Evolutionary conservation across 805 yeast genomes (phyloP), one percentile per base, ranked within the genome.

Genomic region (Ogataea methanolica): DNA sequence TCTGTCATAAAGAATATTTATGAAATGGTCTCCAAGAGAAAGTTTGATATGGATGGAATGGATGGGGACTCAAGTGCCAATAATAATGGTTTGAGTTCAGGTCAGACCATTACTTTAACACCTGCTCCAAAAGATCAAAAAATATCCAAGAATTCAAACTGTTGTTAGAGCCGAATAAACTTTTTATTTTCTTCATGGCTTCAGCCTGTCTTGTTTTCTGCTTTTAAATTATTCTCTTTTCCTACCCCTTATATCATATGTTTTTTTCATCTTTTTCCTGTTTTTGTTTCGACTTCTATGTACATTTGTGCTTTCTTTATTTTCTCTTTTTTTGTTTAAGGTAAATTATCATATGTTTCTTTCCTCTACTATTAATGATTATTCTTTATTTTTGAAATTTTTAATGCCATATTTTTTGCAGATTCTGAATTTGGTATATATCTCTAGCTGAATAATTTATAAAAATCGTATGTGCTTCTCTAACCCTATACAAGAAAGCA

Each of bases 21-120:
- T 69, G 96, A 92, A 64, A 85, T 89, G 95, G 87, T 92, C 60
- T 79, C 92, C 52, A 86, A 91, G 67, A 96, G 90, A 69, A 96
- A 89, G 71, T 83, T 89, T 52, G 96, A 92, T 63, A 79, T 88
- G 64, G 86, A 87, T 53, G 96, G 88, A 58, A 75, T 76, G 55
- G 80, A 78, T 44, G 34, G 57, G 7, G 46, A 46, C 16, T 29
- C 33, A 14, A 50, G 54, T 11, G 54, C 51, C 37, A 53, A 52
- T 42, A 70, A 76, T 54, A 82, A 79, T 61, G 90, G 92, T 48
- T 52, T 62, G 26, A 80, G 86, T 41, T 39, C 42, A 8, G 97
- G 97, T 22, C 96, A 92, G 56, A 90, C 97, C 23, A 91, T 92
- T 65, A 80, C 88, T 52, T 83, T 92, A 67, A 88, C 97, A 5